phyloP scores from a whole-genome alignment of 2,329 filamentous ascomycete species.

The Aspergillus clavatus region DNA sequence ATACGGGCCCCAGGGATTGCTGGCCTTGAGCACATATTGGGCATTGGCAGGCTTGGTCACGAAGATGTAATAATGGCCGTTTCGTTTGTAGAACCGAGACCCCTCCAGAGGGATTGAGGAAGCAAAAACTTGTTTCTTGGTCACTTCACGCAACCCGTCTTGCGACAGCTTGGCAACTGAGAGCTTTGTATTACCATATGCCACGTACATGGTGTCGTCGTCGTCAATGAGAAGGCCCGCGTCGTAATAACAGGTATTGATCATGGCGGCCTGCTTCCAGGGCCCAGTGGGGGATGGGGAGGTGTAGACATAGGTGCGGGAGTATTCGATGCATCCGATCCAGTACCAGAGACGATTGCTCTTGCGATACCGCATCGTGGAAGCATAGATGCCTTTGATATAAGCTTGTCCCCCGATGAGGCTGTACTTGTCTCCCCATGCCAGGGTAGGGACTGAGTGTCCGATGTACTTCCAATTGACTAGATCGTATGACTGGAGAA shows the following conservation, averaged over 20 bases:
- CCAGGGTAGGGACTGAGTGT: conserved; percentile 44
- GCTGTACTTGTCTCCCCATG: conserved; percentile 49
- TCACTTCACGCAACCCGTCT: conserved; percentile 46
- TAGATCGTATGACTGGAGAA: conserved; percentile 53
- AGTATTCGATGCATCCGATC: conserved; percentile 52
- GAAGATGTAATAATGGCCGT: conserved; percentile 54
- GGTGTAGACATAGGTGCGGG: conserved; percentile 52
- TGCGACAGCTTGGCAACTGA: conserved; percentile 48
- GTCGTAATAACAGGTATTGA: conserved; percentile 54
- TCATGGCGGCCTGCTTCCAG: conserved; percentile 39
- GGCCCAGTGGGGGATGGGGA: conserved; percentile 40
- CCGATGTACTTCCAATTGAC: conserved; percentile 48
- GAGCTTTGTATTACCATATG: conserved; percentile 49
- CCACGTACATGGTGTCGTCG: conserved; percentile 56
- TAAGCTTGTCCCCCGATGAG: conserved; percentile 46
- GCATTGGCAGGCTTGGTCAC: conserved; percentile 44
- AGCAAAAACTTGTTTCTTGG: conserved; percentile 44
- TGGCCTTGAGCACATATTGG: conserved; percentile 50
- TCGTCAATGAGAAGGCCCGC: conserved; percentile 55
- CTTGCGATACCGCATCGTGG: conserved; percentile 49
- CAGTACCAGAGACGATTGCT: conserved; percentile 52
- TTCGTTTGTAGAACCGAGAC: conserved; percentile 54
- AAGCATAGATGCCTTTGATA: conserved; percentile 54
- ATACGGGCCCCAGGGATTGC: conserved; percentile 50
- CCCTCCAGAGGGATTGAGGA: conserved; percentile 46